Base-by-base conservation (phyloP, 1,139 yeast genomes). In the Protomyces arabidopsidicola region DNA sequence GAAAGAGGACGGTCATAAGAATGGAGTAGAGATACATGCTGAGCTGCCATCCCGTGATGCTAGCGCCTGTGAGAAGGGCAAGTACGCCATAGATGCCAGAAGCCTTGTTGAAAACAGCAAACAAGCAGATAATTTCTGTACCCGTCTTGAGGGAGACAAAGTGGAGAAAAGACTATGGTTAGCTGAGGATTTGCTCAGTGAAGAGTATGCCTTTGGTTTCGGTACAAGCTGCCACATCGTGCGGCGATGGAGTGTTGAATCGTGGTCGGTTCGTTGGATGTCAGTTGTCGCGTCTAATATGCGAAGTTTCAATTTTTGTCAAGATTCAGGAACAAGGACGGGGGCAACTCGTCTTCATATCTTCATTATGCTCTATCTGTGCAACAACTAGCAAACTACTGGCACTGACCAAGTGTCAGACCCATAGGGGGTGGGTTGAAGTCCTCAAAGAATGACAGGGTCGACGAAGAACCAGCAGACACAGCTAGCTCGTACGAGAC, bases 31-130 rank as follows among this genome's bases (percentile, higher is more conserved):
- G 72, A 74, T 91, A 90, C 70, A 87, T 84, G 1, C 87, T 69
- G 96, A 97, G 88, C 73, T 93, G 97, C 78, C 87, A 78, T 67
- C 85, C 83, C 68, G 85, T 86, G 65, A 91, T 80, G 1, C 95
- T 95, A 71, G 90, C 97, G 1, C 72, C 95, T 0, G 97, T 91
- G 71, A 93, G 82, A 53, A 93, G 76, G 0, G 98, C 90, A 42
- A 91, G 78, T 51, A 91, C 78, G 35, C 98, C 98, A 74, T 87
- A 93, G 34, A 86, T 78, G 9, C 98, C 97, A 65, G 96, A 86
- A 67, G 93, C 90, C 74, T 91, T 91, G 77, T 93, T 91, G 70
- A 91, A 80, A 55, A 90, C 82, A 24, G 95, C 87, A 45, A 88
- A 79, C 1, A 90, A 87, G n/a, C 90, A 78, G 27, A 88, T 83